phyloP scores from a whole-genome alignment of 1,284 basidiomycete genomes.

The Trametes polyzona region DNA sequence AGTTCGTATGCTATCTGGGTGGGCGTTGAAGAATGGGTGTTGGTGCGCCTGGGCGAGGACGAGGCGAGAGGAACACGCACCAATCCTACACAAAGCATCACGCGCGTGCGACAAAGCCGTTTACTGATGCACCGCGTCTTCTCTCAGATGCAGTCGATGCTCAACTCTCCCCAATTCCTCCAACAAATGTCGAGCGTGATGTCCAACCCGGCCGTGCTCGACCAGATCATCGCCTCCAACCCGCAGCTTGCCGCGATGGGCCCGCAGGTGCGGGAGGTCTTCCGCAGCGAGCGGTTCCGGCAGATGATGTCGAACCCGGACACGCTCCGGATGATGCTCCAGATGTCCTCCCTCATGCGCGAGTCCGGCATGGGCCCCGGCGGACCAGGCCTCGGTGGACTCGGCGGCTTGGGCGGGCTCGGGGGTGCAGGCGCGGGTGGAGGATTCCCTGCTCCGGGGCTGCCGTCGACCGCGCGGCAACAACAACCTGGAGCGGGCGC shows the following conservation, averaged over 20 bases:
- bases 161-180: slow-evolving; percentile 62
- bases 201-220: slow-evolving; percentile 56
- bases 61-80: background rate
- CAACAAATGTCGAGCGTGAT: slow-evolving; percentile 36
- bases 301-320: slow-evolving; percentile 88
- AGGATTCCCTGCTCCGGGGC: slow-evolving; percentile 64
- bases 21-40: background rate
- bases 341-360: slow-evolving; percentile 70
- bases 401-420: slow-evolving; percentile 28
- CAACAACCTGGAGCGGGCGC: slow-evolving; percentile 12
- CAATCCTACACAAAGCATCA: background rate
- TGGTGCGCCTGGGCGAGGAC: background rate
- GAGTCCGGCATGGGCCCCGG: slow-evolving; percentile 39
- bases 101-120: background rate
- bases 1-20: slow-evolving; percentile 25
- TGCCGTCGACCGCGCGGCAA: slow-evolving; percentile 40
- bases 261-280: slow-evolving; percentile 79
- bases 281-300: slow-evolving; percentile 81
- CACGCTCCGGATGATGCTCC: slow-evolving; percentile 79
- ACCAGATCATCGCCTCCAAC: slow-evolving; percentile 82
- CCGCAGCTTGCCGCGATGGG: slow-evolving; percentile 82
- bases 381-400: slow-evolving; percentile 28
- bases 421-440: slow-evolving; percentile 24
- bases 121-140: background rate
- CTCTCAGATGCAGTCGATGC: slow-evolving; percentile 76